phyloP scores from a whole-genome alignment of 306 rosid genomes.

The Cicer judaicum region DNA sequence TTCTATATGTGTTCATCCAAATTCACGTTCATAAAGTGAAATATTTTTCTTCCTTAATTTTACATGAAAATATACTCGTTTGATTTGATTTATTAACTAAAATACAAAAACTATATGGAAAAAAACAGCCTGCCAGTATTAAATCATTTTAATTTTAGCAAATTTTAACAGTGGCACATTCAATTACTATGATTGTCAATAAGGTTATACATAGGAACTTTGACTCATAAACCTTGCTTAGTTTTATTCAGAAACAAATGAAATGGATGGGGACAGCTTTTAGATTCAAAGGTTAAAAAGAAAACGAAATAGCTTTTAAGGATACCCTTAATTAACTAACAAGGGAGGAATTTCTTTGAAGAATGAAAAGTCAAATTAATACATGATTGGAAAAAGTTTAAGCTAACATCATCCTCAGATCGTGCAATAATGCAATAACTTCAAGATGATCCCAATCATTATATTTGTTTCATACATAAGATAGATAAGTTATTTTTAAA shows the following conservation, averaged over 20 bases:
- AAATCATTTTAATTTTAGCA: constrained; percentile 15
- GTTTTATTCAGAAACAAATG: constrained; percentile 4
- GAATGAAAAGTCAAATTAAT: constrained; percentile 46
- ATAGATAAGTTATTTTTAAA: neutral
- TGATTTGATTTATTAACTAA: neutral
- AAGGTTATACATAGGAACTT: neutral
- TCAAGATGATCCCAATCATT: constrained; percentile 45
- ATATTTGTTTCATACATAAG: neutral
- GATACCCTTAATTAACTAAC: constrained; percentile 49
- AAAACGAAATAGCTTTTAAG: constrained; percentile 37
- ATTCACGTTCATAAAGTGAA: too few relatives aligned
- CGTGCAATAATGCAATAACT: constrained; percentile 49
- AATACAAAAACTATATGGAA: neutral
- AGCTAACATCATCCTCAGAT: constrained; percentile 39
- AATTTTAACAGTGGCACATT: neutral
- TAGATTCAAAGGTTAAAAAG: constrained; percentile 35
- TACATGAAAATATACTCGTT: too few relatives aligned
- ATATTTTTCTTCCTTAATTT: too few relatives aligned
- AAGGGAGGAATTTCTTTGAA: constrained; percentile 51
- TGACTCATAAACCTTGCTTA: constrained; percentile 25
- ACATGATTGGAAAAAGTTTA: constrained; percentile 34
- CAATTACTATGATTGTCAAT: neutral
- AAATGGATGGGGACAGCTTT: constrained; percentile 18
- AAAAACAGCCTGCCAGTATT: neutral
- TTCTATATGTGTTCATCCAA: too few relatives aligned